Evolutionary conservation across 1,284 basidiomycete genomes (phyloP).

Genomic region (Heterobasidion occidentale): DNA sequence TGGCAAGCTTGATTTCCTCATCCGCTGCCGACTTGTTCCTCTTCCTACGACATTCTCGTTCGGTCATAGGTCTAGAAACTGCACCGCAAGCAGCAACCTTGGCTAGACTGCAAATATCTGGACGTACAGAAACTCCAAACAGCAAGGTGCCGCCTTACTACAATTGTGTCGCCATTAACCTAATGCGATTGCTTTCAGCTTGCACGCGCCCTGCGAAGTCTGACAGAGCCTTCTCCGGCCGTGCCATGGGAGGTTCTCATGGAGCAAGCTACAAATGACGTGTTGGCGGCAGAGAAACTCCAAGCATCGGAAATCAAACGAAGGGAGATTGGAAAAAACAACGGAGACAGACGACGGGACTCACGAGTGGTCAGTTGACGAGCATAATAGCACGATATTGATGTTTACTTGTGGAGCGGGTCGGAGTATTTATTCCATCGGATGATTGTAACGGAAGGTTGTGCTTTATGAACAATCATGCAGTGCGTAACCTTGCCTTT

Average conservation of each 20-base stretch:
- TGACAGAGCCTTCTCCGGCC: conserved; percentile 7
- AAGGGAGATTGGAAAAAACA: neutral
- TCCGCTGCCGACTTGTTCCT: conserved; percentile 59
- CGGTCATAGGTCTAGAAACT: conserved; percentile 45
- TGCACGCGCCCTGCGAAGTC: conserved; percentile 6
- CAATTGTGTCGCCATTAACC: neutral
- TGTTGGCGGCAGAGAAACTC: conserved; percentile 13
- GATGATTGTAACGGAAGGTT: too few relatives aligned
- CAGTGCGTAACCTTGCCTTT: conserved; percentile 46
- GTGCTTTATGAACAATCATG: conserved; percentile 23
- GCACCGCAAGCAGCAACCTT: conserved; percentile 41
- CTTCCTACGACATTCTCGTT: conserved; percentile 50
- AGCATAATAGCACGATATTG: neutral
- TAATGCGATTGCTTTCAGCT: conserved; percentile 4
- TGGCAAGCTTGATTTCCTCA: conserved; percentile 46
- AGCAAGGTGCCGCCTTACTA: conserved; percentile 7
- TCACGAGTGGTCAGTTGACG: conserved; percentile 2
- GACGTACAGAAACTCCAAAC: conserved; percentile 9
- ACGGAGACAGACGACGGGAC: conserved; percentile 7
- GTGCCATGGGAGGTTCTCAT: conserved; percentile 8
- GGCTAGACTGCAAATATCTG: conserved; percentile 30
- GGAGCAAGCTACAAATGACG: conserved; percentile 10
- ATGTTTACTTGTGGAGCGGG: too few relatives aligned
- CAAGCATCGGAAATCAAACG: conserved; percentile 8
- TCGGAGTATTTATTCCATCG: too few relatives aligned